phyloP scores from a whole-genome alignment of 352 stramenopile species.

The Thalassiosira hispida region DNA sequence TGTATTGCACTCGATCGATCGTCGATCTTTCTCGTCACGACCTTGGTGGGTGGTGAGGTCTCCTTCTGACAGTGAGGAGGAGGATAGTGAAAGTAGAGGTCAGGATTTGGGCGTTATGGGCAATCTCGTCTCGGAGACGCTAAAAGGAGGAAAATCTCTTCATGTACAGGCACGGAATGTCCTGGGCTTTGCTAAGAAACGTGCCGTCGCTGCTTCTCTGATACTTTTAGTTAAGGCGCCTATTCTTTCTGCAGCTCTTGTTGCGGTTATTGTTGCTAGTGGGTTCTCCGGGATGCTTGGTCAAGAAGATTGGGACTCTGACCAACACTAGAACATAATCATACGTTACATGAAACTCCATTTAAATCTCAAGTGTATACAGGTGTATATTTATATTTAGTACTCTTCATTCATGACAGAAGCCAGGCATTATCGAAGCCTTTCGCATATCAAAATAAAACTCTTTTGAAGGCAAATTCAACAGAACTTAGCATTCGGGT shows the following conservation, averaged over 20 bases:
- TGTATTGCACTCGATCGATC: conserved; percentile 26
- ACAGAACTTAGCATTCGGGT: too few relatives aligned
- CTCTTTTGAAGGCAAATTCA: too few relatives aligned
- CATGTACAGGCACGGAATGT: conserved; percentile 3
- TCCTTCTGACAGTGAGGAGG: neutral
- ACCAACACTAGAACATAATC: neutral
- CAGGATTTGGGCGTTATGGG: neutral
- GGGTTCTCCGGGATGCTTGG: neutral
- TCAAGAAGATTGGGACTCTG: too few relatives aligned
- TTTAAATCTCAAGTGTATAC: neutral
- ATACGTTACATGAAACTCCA: too few relatives aligned
- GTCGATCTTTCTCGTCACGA: conserved; percentile 12
- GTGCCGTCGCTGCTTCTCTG: conserved; percentile 11
- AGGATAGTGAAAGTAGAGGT: neutral
- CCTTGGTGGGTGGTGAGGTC: conserved; percentile 42
- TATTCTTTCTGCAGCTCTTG: conserved; percentile 26
- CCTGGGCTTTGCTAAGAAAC: conserved; percentile 1
- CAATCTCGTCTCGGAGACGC: neutral
- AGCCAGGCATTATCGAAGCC: too few relatives aligned
- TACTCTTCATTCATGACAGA: too few relatives aligned
- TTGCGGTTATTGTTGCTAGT: conserved; percentile 20
- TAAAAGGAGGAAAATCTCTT: neutral
- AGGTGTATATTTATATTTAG: too few relatives aligned
- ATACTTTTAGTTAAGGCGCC: conserved; percentile 37
- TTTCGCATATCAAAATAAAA: too few relatives aligned